Conservation (phyloP, 768 basidiomycete genomes). For the Podaxis sp. region DNA sequence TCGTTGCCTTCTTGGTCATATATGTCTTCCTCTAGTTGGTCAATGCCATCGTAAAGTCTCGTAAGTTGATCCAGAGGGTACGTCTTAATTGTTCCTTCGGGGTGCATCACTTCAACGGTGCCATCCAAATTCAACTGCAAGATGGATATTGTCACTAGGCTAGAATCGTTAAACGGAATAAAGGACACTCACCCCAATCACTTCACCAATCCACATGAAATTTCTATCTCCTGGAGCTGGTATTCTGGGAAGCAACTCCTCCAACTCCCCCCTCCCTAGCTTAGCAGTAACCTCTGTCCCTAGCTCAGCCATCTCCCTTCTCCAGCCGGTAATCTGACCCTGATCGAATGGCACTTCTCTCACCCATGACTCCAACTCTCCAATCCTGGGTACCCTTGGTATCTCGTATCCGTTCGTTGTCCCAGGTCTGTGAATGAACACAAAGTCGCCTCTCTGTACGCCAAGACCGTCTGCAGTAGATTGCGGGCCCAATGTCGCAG, state of each 20-base stretch:
- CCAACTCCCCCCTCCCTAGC: slow-evolving; percentile 34
- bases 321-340: slow-evolving; percentile 64
- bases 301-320: slow-evolving; percentile 67
- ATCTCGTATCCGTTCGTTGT: slow-evolving; percentile 68
- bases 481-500: slow-evolving; percentile 37
- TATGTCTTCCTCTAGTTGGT: slow-evolving; percentile 71
- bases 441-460: slow-evolving; percentile 79
- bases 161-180: slow-evolving; percentile 5
- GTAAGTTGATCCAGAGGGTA: slow-evolving; percentile 71
- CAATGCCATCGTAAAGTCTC: slow-evolving; percentile 76
- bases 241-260: slow-evolving; percentile 42
- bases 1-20: slow-evolving; percentile 53
- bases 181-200: slow-evolving; percentile 54
- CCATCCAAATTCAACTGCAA: slow-evolving; percentile 72
- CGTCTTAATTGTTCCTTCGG: slow-evolving; percentile 44
- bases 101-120: slow-evolving; percentile 67
- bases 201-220: slow-evolving; percentile 86
- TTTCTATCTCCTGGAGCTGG: slow-evolving; percentile 36
- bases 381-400: slow-evolving; percentile 80
- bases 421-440: slow-evolving; percentile 72
- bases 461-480: slow-evolving; percentile 63
- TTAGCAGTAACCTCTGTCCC: slow-evolving; percentile 55
- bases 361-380: slow-evolving; percentile 81
- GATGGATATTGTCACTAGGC: slow-evolving; percentile 9
- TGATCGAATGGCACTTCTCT: slow-evolving; percentile 53